These are phyloP conservation scores for Lantana camara DNA, from an alignment of 257 asterid genomes.

Conservation along the genomic window DNA sequence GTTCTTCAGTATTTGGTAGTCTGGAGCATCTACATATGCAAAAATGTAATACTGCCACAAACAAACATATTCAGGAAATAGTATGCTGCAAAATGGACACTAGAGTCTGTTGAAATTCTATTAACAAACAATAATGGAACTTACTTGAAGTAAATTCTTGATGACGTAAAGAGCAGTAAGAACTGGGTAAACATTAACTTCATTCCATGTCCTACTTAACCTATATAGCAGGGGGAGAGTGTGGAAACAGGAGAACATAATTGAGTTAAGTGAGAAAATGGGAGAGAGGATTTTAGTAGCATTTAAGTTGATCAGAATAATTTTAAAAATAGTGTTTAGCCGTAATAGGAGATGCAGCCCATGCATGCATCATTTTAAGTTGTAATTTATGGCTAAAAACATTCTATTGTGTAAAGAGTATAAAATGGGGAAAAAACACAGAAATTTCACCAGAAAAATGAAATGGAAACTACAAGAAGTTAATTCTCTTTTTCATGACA, in stretches of 20 bases:
- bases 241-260: constrained; percentile 22
- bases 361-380: constrained; percentile 23
- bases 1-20: constrained; percentile 96
- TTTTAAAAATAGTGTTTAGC: constrained; percentile 15
- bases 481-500: too few relatives aligned
- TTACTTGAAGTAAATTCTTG: constrained; percentile 95
- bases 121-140: constrained; percentile 28
- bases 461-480: too few relatives aligned
- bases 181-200: too few relatives aligned
- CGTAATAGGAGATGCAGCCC: constrained; percentile 13
- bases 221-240: constrained; percentile 39
- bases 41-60: constrained; percentile 90
- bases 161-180: too few relatives aligned
- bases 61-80: constrained; percentile 27
- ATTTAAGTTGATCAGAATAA: constrained; percentile 10
- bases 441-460: too few relatives aligned
- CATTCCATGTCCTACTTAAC: too few relatives aligned
- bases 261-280: constrained; percentile 9
- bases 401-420: too few relatives aligned
- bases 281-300: background rate
- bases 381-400: background rate
- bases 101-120: background rate
- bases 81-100: constrained; percentile 19
- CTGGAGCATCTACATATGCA: constrained; percentile 99
- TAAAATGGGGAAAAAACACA: too few relatives aligned